Evolutionary conservation across 768 basidiomycete genomes (phyloP), one percentile per base, ranked within the genome.

Genomic region (Astraeus odoratus): DNA sequence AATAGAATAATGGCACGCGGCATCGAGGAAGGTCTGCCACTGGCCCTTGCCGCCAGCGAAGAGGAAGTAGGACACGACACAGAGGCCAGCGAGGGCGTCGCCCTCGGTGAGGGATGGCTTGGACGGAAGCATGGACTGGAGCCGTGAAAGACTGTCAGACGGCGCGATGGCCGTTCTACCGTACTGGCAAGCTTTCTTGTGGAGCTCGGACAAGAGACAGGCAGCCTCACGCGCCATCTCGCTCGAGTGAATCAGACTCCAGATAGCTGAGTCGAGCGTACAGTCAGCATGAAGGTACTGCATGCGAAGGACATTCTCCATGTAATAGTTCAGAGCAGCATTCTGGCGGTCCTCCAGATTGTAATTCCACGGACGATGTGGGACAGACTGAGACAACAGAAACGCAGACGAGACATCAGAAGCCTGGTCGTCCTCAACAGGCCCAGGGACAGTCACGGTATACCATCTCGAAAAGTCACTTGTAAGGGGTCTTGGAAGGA

Each of bases 71-170:
- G 86, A 88, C 23, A 91, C 76, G 54, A 86, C 69, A 48, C 84
- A 83, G 16, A 91, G 67, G 3, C 83, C 83, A 0, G 86, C 83
- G 67, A 89, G 81, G 18, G 87, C 88, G 52, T 87, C 84, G 27
- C 83, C 84, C 42, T 80, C 74, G 13, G 67, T 73, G 55, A 60
- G 44, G 31, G 50, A 43, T 31, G 39, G 47, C 53, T 60, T 52
- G 43, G 52, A 37, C 43, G 47, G 19, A 39, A 56, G 35, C 23
- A 55, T 39, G 2, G n/a, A 7, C 27, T 59, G 55, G 40, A 55
- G 53, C 56, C 22, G 67, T 33, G 39, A 52, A 30, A 46, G 61
- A 18, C 58, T 58, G 48, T 51, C 60, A 43, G 39, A 49, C 42
- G 47, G 58, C 58, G 53, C 44, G 40, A 50, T 15, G 18, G 31